A percentile compares a stretch with the other conserved stretches of the same genome.
Evolutionary conservation across 352 stramenopile genomes (phyloP).

Genomic region (Phytopythium litorale): DNA sequence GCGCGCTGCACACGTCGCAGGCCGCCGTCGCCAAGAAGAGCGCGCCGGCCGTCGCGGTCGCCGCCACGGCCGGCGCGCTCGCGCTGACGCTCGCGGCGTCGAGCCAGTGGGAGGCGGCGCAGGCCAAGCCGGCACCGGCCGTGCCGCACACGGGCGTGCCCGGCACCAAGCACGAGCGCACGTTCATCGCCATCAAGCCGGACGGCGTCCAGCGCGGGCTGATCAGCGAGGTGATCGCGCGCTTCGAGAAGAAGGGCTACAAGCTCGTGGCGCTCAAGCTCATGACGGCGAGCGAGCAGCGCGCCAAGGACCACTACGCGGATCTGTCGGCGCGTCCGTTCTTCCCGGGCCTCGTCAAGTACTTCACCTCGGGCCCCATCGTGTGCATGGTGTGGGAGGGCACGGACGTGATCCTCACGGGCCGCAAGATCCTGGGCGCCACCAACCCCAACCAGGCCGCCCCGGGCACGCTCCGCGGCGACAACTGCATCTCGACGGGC

Average conservation of each 20-base stretch:
- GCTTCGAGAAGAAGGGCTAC: conserved; percentile 97
- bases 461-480: conserved; percentile 91
- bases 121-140: conserved; percentile 40
- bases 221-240: conserved; percentile 92
- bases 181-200: conserved; percentile 95
- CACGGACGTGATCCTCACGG: conserved; percentile 93
- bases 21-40: conserved; percentile 29
- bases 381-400: conserved; percentile 95
- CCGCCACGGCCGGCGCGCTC: conserved; percentile 33
- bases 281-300: conserved; percentile 90
- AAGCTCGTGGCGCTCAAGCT: conserved; percentile 95
- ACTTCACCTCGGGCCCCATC: conserved; percentile 93
- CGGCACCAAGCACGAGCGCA: conserved; percentile 92
- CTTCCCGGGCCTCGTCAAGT: conserved; percentile 89
- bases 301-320: conserved; percentile 91
- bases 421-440: conserved; percentile 93
- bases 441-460: conserved; percentile 94
- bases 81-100: conserved; percentile 49
- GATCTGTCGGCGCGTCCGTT: conserved; percentile 92
- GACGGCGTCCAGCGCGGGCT: conserved; percentile 93
- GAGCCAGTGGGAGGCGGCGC: conserved; percentile 25
- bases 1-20: conserved; percentile 53
- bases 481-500: conserved; percentile 91
- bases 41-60: conserved; percentile 24
- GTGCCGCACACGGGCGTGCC: conserved; percentile 77